A percentile compares a stretch with the other conserved stretches of the same genome.
Conservation (phyloP, 1,139 yeast genomes). For the Candida mesenterica region DNA sequence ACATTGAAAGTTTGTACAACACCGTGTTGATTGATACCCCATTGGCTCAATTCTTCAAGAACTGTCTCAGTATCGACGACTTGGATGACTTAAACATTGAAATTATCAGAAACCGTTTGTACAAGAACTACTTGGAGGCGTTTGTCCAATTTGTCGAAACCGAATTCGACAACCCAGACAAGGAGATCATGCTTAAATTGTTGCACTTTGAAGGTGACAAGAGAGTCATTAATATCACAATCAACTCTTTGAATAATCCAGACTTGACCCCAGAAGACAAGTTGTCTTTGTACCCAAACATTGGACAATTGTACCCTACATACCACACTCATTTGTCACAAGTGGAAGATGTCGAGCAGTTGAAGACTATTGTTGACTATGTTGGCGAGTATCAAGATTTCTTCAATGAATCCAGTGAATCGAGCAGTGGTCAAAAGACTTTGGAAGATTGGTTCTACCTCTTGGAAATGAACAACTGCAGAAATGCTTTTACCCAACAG, state of each 20-base stretch:
- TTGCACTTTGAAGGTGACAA: slow-evolving; percentile 93
- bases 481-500: slow-evolving; percentile 93
- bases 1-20: slow-evolving; percentile 85
- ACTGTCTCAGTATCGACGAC: slow-evolving; percentile 89
- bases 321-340: slow-evolving; percentile 69
- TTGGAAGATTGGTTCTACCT: slow-evolving; percentile 93
- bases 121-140: slow-evolving; percentile 90
- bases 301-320: slow-evolving; percentile 79
- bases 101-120: slow-evolving; percentile 85
- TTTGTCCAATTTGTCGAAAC: slow-evolving; percentile 64
- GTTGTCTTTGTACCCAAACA: slow-evolving; percentile 65
- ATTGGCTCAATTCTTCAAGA: slow-evolving; percentile 92
- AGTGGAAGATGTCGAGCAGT: slow-evolving; percentile 84
- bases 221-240: slow-evolving; percentile 84
- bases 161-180: slow-evolving; percentile 71
- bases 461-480: slow-evolving; percentile 88
- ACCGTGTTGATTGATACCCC: slow-evolving; percentile 98
- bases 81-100: slow-evolving; percentile 95
- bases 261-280: slow-evolving; percentile 74
- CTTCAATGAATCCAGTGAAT: slow-evolving; percentile 55
- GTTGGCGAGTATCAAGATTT: slow-evolving; percentile 74
- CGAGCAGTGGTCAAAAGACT: slow-evolving; percentile 48
- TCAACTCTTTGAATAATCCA: slow-evolving; percentile 80
- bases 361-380: slow-evolving; percentile 67
- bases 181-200: slow-evolving; percentile 74